Evolutionary conservation across 2,329 filamentous ascomycete genomes (phyloP), one percentile per base, ranked within the genome.

Genomic region (Zymoseptoria crescenta): DNA sequence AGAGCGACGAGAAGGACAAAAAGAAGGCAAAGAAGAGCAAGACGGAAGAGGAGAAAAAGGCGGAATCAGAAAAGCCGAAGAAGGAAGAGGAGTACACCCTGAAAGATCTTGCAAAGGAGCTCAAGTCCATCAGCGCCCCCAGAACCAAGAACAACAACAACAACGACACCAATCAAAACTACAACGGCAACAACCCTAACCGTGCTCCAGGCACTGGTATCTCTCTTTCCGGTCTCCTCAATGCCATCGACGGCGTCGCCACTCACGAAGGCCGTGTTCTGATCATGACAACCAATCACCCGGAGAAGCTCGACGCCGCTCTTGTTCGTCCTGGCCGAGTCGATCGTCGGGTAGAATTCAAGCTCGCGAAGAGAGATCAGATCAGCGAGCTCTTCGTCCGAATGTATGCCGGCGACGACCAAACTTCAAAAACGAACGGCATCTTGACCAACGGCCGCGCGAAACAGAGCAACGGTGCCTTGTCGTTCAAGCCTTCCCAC

Each of bases 241-340:
- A 95, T 72, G 87, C 87, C 59, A 90, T 95, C 49, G 89, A 95
- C 68, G 88, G 90, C 57, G 88, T 91, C 1, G 87, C 87, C 1
- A 88, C 85, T 2, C 87, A 89, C 66, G 89, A 93, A 74, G 89
- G 88, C 27, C 83, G 88, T 52, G 83, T 93, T 10, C 80, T 93
- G 19, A 86, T 93, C 75, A 91, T 92, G 87, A 92, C 89, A 0
- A 91, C 87, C 30, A 94, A 93, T 73, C 82, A 84, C 60, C 86
- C 87, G 2, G 85, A 92, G 66, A 79, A 82, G 13, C 81, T 93
- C 0, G 88, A 92, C 68, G 81, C 69, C 8, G 68, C 70, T 0
- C 79, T 94, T 5, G 85, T 91, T 54, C 80, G 88, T 0, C 87
- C 89, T 0, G 88, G 88, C 1, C 80, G 87, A 1, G 85, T 92